phyloP scores from a whole-genome alignment of 176 grass and related monocot genomes.

The Oryza longistaminata region DNA sequence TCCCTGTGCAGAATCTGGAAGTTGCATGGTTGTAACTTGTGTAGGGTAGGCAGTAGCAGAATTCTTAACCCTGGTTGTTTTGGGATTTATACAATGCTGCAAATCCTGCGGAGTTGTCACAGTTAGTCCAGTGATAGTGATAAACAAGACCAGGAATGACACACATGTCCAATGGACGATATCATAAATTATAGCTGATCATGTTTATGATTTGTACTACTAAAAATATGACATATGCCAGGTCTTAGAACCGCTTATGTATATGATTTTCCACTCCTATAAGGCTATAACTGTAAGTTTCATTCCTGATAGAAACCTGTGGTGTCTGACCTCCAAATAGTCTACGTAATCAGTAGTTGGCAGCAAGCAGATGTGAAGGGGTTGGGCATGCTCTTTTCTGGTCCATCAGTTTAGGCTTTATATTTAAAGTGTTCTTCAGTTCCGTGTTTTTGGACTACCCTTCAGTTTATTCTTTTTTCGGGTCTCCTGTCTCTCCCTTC shows the following conservation, averaged over 20 bases:
- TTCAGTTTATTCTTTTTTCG: background rate
- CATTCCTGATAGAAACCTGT: background rate
- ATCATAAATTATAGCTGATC: background rate
- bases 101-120: background rate
- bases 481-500: background rate
- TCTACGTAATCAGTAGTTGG: background rate
- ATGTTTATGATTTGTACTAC: background rate
- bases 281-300: background rate
- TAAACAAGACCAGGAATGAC: background rate
- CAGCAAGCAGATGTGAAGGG: background rate
- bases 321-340: background rate
- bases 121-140: background rate
- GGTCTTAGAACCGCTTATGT: background rate
- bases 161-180: background rate
- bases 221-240: background rate
- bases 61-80: background rate
- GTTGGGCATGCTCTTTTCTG: background rate
- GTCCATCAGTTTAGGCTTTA: background rate
- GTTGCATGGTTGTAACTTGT: background rate
- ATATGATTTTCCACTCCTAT: background rate
- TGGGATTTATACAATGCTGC: background rate
- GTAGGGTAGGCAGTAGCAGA: background rate
- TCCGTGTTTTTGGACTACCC: background rate
- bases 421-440: background rate
- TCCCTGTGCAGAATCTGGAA: conserved; percentile 5